Evolutionary conservation across 192 early-diverging fungal species (phyloP), one percentile per base, ranked within the genome.

Genomic region (Coemansia sp.): DNA sequence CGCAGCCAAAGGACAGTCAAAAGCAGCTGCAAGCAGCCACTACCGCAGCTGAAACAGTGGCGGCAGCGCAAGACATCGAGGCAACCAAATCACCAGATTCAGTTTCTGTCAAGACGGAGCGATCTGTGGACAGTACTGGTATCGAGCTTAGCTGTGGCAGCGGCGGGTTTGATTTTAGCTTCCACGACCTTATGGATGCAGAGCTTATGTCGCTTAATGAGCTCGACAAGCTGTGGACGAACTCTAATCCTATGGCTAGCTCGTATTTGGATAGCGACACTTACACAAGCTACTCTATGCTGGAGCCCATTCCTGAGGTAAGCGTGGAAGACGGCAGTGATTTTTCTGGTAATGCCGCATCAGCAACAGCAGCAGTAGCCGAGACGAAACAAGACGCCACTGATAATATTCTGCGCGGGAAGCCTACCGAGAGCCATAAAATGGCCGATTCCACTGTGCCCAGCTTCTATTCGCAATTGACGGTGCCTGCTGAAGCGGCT

Each of bases 171-270:
- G 81, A 64, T 46, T 70, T 76, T 72, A 75, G 71, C 49, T 76
- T 87, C 66, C 82, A 86, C 68, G 86, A 87, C 31, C 82, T 88
- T 26, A 84, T 86, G 69, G 84, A 88, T 29, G 83, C 85, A 33
- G 86, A 86, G 66, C 79, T 81, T 0, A 88, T 88, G 86, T 86
- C 86, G 9, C 75, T 88, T 2, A 84, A 81, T 29, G 86, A 88
- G 68, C 68, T 88, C 29, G 86, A 88, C 64, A 81, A 77, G 45
- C 74, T 88, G 26, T 77, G 84, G 77, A 77, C 82, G 13, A 77
- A 53, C 15, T 72, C 72, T 21, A 70, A 71, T 30, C 75, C 75
- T 10, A 58, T 39, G 20, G 28, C 48, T 3, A 23, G 42, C 18
- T 43, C 59, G 26, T 59, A 52, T 9, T 45, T 58, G 20, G 66